Evolutionary conservation across 805 yeast species (phyloP).

Genomic region (Metschnikowia colocasiae): DNA sequence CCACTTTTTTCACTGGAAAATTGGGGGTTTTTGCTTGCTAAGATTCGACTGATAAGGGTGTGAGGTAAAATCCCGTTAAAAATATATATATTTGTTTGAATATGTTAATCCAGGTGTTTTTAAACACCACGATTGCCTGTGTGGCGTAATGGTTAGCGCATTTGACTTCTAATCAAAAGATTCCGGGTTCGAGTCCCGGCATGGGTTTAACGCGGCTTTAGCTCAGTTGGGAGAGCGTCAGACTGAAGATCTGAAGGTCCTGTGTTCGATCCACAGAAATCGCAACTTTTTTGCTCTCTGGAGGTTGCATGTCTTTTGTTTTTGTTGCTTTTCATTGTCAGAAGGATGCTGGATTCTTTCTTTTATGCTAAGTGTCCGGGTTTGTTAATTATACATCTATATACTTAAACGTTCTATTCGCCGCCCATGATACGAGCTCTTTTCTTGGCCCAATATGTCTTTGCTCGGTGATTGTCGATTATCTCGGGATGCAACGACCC

Average conservation of each 20-base stretch:
- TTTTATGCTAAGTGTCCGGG: no score
- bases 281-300: slow-evolving; percentile 19
- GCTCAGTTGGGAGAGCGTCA: slow-evolving; percentile 30
- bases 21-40: no score
- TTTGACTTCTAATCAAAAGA: slow-evolving; percentile 23
- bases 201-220: slow-evolving; percentile 22
- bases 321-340: no score
- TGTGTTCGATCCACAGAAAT: slow-evolving; percentile 19
- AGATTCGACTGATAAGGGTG: no score
- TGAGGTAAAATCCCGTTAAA: no score
- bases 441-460: slow-evolving; percentile 49
- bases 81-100: no score
- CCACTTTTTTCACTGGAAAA: neutral
- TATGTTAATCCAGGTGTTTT: neutral
- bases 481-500: slow-evolving; percentile 26
- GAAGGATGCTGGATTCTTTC: no score
- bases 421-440: slow-evolving; percentile 14
- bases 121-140: slow-evolving; percentile 10
- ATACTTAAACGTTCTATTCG: neutral
- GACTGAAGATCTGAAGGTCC: slow-evolving; percentile 18
- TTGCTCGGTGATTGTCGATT: slow-evolving; percentile 45
- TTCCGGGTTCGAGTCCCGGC: slow-evolving; percentile 25
- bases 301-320: no score
- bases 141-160: slow-evolving; percentile 24
- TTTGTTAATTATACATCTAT: neutral